Conservation (phyloP, 805 yeast species). For the Monosporozyma solicola region DNA sequence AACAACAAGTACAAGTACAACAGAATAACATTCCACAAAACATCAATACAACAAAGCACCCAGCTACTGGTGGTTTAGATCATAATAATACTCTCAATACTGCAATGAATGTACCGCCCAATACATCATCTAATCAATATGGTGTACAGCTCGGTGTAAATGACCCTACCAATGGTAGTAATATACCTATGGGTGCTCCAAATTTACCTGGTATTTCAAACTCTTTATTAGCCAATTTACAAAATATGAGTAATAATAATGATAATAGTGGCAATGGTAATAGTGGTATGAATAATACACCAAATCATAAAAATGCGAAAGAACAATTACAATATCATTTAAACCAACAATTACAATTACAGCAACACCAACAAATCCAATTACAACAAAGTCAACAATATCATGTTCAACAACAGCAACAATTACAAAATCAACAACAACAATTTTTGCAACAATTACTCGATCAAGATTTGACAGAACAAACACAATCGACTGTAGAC, state of each 20-base stretch:
- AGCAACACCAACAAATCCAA: conserved; percentile 14
- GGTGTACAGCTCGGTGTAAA: background rate
- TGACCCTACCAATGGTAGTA: background rate
- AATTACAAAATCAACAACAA: conserved; percentile 19
- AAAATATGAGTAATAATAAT: background rate
- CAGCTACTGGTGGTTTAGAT: background rate
- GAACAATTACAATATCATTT: conserved; percentile 13
- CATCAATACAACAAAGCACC: background rate
- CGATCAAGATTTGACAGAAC: conserved; percentile 8
- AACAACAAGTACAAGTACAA: background rate
- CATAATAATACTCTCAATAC: background rate
- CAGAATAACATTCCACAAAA: background rate
- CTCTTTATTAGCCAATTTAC: background rate
- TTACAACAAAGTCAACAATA: conserved; percentile 21
- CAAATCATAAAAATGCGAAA: conserved; percentile 3
- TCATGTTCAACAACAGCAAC: conserved; percentile 17
- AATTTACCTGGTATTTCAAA: background rate
- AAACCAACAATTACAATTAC: conserved; percentile 16
- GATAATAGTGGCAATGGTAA: background rate
- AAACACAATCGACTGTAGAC: conserved; percentile 5
- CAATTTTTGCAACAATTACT: conserved; percentile 10
- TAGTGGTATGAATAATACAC: background rate
- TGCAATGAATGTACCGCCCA: background rate
- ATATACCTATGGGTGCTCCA: background rate
- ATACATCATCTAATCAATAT: background rate